Base-by-base conservation (phyloP, 371 early-diverging fungal species). In the Syncephalastrum contaminatum region DNA sequence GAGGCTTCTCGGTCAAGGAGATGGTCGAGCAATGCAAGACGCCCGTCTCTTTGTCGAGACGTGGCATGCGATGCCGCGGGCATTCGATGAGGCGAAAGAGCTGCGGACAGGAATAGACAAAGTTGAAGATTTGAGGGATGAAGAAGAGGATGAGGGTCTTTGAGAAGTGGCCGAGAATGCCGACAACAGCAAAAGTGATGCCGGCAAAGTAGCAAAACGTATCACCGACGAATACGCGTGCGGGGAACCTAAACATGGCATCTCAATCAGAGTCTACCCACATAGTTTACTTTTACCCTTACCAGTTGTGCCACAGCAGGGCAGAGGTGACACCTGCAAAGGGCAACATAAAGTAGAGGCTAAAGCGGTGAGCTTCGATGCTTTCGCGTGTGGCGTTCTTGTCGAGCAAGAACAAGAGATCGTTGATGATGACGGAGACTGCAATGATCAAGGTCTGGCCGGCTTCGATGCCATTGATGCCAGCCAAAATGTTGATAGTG, bases 141-240 rank as follows among this genome's bases (percentile, higher is more conserved):
- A 97, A 95, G 68, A 99, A 92, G 30, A 98, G 67, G 43, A 99
- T 62, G 50, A 99, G 67, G 0, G 98, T 97, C 63, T 97, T 96
- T 43, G 89, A 88, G 64, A 94, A 93, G 54, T 96, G 95, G 7
- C 96, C 93, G 27, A 96, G 67, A 56, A 98, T 91, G 0, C 96
- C 97, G 7, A 95, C 92, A 2, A 96, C 96, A 0, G 97, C 96
- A 71, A 98, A 87, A 1, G 93, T 89, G 94, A 97, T 98, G n/a
- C 99, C 99, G 2, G 96, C 91, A 84, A 97, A 98, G 66, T 98
- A 98, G 66, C 94, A 91, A 63, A 85, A 97, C 0, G 98, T 96
- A 67, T 99, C 98, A 25, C 99, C 99, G n/a, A 95, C 95, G 84
- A 99, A 98, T 10, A 93, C 86, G 15, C 75, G 70, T 1, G 98